A percentile compares a stretch with the other conserved stretches of the same genome.
These are phyloP conservation scores for Platanus orientalis DNA, from an alignment of 164 flowering plant genomes.

Conservation along the genomic window DNA sequence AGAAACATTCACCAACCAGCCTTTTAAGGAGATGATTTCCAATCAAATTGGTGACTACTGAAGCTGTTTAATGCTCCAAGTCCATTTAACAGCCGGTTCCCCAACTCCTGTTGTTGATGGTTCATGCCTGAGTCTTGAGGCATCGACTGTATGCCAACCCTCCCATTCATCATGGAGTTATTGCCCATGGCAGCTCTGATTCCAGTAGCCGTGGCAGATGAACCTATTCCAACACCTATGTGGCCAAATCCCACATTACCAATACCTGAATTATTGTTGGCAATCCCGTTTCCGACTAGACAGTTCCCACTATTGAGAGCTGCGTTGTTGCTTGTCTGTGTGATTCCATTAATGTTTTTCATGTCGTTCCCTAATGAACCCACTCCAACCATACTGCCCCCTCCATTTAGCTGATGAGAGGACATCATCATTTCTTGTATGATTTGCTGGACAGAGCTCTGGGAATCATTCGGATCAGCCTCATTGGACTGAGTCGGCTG, in stretches of 20 bases:
- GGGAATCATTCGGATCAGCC: slow-evolving; percentile 67
- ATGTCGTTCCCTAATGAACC: slow-evolving; percentile 59
- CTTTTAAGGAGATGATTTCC: slow-evolving; percentile 66
- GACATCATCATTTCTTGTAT: slow-evolving; percentile 84
- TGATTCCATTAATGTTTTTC: slow-evolving; percentile 60
- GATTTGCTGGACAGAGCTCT: slow-evolving; percentile 89
- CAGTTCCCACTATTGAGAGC: slow-evolving; percentile 42
- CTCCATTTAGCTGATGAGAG: slow-evolving; percentile 59
- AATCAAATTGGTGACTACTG: slow-evolving; percentile 77
- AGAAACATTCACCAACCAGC: neutral
- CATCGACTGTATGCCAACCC: slow-evolving; percentile 50
- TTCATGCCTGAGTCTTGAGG: slow-evolving; percentile 46
- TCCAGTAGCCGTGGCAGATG: slow-evolving; percentile 48
- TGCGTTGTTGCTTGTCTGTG: slow-evolving; percentile 29
- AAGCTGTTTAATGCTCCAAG: slow-evolving; percentile 75
- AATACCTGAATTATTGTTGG: slow-evolving; percentile 35
- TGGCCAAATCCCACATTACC: slow-evolving; percentile 45
- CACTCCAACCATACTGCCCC: slow-evolving; percentile 47
- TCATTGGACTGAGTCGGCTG: slow-evolving; percentile 56
- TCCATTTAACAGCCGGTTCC: slow-evolving; percentile 66
- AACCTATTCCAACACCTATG: slow-evolving; percentile 52
- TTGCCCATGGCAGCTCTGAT: slow-evolving; percentile 60
- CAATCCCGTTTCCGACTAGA: slow-evolving; percentile 44
- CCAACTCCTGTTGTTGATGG: slow-evolving; percentile 68
- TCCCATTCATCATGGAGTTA: slow-evolving; percentile 63